Evolutionary conservation across 1,139 yeast genomes (phyloP).

Genomic region (Lizanozyma gosingica): DNA sequence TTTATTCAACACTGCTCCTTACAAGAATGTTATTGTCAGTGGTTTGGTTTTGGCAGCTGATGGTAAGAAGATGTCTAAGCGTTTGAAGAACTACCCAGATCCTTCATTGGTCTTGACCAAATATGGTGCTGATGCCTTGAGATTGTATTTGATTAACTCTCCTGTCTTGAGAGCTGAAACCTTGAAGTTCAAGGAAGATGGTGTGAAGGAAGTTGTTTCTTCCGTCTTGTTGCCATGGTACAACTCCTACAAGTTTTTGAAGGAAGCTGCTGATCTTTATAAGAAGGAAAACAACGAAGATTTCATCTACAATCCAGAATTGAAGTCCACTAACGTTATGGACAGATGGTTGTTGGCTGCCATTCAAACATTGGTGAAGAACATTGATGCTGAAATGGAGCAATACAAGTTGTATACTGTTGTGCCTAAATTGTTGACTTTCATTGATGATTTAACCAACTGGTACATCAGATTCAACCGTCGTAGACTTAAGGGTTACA

Average conservation of each 20-base stretch:
- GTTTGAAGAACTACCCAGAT: constrained; percentile 96
- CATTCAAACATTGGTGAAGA: constrained; percentile 78
- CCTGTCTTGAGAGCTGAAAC: constrained; percentile 97
- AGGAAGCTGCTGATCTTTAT: constrained; percentile 82
- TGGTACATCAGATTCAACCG: constrained; percentile 99
- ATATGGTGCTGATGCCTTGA: constrained; percentile 96
- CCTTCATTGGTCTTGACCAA: constrained; percentile 72
- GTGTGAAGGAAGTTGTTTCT: constrained; percentile 95
- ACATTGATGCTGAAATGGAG: constrained; percentile 82
- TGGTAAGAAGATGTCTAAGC: constrained; percentile 98
- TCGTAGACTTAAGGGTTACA: constrained; percentile 86
- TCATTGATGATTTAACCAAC: constrained; percentile 92
- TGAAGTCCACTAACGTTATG: constrained; percentile 80
- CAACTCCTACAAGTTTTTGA: constrained; percentile 93
- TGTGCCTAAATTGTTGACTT: constrained; percentile 80
- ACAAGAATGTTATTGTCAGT: constrained; percentile 88
- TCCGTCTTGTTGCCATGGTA: constrained; percentile 97
- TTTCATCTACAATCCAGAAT: constrained; percentile 60
- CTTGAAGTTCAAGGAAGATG: constrained; percentile 94
- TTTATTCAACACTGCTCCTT: constrained; percentile 85
- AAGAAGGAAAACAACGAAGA: constrained; percentile 66
- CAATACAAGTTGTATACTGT: constrained; percentile 90
- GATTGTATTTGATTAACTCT: constrained; percentile 91
- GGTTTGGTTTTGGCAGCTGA: constrained; percentile 97
- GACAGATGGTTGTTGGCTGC: constrained; percentile 96